Conservation (phyloP, 108 stramenopile genomes). For the Halocafeteria seosinensis region DNA sequence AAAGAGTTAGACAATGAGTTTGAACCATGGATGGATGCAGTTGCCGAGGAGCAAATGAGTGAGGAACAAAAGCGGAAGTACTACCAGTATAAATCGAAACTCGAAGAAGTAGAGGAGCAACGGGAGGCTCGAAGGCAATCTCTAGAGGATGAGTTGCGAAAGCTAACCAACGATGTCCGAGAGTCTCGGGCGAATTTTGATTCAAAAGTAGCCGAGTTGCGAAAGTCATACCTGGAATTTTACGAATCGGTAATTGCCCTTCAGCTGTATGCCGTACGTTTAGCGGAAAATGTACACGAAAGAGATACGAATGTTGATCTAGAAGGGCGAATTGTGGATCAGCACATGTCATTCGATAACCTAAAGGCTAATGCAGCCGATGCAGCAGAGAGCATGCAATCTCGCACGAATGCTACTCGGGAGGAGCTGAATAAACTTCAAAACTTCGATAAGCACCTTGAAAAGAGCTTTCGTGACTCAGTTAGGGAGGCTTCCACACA, state of each 20-base stretch:
- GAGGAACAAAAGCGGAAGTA: conserved; percentile 33
- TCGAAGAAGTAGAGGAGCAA: conserved; percentile 28
- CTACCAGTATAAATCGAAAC: conserved; percentile 20
- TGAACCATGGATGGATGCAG: neutral
- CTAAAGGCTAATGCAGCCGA: conserved; percentile 2
- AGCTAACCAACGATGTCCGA: conserved; percentile 28
- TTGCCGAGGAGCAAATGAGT: conserved; percentile 23
- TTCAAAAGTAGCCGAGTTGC: conserved; percentile 18
- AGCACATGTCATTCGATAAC: neutral
- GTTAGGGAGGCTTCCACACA: neutral
- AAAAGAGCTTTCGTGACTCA: conserved; percentile 34
- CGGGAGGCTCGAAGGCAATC: conserved; percentile 22
- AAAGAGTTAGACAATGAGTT: too few species aligned
- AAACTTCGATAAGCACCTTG: conserved; percentile 24
- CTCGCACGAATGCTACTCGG: conserved; percentile 8
- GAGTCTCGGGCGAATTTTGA: conserved; percentile 29
- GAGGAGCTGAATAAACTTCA: neutral
- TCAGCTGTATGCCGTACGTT: conserved; percentile 25
- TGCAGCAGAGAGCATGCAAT: conserved; percentile 13
- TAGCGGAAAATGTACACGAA: conserved; percentile 20
- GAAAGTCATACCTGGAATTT: conserved; percentile 7
- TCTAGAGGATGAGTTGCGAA: conserved; percentile 43
- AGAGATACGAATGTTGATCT: conserved; percentile 17
- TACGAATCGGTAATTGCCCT: conserved; percentile 9
- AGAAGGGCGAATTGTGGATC: conserved; percentile 17